Percentiles rank a stretch among this genome's conserved stretches.
These are phyloP conservation scores for Solanum bulbocastanum DNA, from an alignment of 257 asterid species.

Conservation along the genomic window DNA sequence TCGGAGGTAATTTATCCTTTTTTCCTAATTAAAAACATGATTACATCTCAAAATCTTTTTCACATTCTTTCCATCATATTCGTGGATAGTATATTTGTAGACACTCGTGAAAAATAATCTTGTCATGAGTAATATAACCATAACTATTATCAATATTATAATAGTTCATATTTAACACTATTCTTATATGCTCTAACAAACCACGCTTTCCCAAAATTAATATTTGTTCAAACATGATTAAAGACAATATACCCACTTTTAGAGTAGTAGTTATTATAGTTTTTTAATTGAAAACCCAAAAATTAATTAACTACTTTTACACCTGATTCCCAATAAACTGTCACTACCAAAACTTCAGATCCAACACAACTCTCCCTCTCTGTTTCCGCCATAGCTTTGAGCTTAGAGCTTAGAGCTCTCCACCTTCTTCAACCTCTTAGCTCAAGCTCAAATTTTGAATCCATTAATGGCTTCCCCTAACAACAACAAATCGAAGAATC, in stretches of 20 bases:
- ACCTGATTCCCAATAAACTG: neutral
- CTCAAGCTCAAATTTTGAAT: neutral
- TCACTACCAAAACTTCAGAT: constrained; percentile 18
- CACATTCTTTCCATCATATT: neutral
- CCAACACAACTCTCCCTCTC: constrained; percentile 6
- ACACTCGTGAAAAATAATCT: neutral
- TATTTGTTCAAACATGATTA: neutral
- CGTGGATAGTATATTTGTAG: neutral
- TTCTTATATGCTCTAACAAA: too few relatives aligned
- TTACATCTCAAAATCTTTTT: neutral
- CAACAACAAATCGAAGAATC: constrained; percentile 18
- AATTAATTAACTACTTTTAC: neutral
- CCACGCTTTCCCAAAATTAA: too few relatives aligned
- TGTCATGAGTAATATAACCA: too few relatives aligned
- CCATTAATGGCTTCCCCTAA: constrained; percentile 32
- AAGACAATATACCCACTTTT: neutral
- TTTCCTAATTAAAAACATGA: too few relatives aligned
- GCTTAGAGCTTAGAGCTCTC: constrained; percentile 1
- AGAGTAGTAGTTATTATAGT: constrained; percentile 1
- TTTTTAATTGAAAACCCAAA: neutral
- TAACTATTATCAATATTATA: too few relatives aligned
- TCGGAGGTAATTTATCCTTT: too few relatives aligned
- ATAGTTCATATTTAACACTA: too few relatives aligned
- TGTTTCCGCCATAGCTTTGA: constrained; percentile 3
- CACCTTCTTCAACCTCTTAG: neutral